phyloP scores from a whole-genome alignment of 2,329 filamentous ascomycete genomes.

The Elsinoe arachidis region DNA sequence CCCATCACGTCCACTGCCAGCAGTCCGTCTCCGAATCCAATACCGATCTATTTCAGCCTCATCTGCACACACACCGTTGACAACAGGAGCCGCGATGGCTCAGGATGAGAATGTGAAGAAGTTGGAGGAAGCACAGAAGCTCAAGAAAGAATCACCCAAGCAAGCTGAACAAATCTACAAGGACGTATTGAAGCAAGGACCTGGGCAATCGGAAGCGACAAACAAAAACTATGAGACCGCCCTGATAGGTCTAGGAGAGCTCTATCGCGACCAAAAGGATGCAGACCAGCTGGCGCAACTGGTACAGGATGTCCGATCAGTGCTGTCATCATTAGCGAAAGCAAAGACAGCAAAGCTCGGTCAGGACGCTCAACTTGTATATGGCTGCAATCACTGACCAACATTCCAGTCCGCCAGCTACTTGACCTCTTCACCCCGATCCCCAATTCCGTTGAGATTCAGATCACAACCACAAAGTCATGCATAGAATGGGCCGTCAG shows the following conservation, averaged over 20 bases:
- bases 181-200: constrained; percentile 76
- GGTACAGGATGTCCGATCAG: constrained; percentile 79
- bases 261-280: constrained; percentile 83
- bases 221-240: constrained; percentile 87
- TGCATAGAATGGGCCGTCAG: constrained; percentile 99
- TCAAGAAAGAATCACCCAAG: constrained; percentile 68
- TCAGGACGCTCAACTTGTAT: constrained; percentile 40
- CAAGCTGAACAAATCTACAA: constrained; percentile 86
- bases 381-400: constrained; percentile 12
- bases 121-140: constrained; percentile 82
- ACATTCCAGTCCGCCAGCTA: constrained; percentile 73
- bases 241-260: constrained; percentile 77
- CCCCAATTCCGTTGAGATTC: constrained; percentile 86
- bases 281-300: constrained; percentile 78
- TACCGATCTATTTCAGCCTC: too few relatives aligned
- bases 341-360: constrained; percentile 97
- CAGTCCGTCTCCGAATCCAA: not conserved
- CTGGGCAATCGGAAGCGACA: constrained; percentile 75
- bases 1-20: not conserved
- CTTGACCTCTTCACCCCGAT: constrained; percentile 92
- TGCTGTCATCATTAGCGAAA: constrained; percentile 93
- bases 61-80: too few relatives aligned
- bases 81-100: constrained; percentile 34
- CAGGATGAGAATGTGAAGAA: constrained; percentile 48
- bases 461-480: constrained; percentile 92